Evolutionary conservation across 2,329 filamentous ascomycete species (phyloP), one percentile per base, ranked within the genome.

Genomic region (Apiospora koreana): DNA sequence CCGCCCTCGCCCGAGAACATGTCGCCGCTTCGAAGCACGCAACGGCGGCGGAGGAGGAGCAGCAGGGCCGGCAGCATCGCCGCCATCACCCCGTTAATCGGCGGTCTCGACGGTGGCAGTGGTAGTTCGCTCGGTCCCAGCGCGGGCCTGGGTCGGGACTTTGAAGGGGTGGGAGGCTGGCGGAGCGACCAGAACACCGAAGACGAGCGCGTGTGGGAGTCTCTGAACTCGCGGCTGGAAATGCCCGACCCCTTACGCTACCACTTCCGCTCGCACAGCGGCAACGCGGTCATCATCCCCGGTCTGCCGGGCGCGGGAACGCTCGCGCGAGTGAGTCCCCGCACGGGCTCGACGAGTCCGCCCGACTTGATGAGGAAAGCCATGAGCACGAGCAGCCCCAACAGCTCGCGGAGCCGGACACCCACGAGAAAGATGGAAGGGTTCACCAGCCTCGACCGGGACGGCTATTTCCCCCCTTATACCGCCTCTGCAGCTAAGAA

Each of bases 91-190:
- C 69, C 72, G 21, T 76, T 76, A 1, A 78, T 77, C 1, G 68
- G 69, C 41, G 38, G 58, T n/a, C 21, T 64, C 25, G 31, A 64
- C 42, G 70, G 70, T 14, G 69, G 72, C 45, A 71, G 72, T 42
- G 73, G 77, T 38, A 77, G 84, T 58, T 80, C 83, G 7, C 75
- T 88, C 21, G 79, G 83, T 18, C 83, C 85, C 9, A 86, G 83
- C 71, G 78, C 86, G 43, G 87, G 87, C 0, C 79, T 86, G 3
- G 84, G 86, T 68, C 81, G 88, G 41, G 88, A 90, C 75, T 90
- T 86, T 73, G 88, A 90, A 73, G 88, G 88, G 9, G 78, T 90
- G 1, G 88, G 88, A 23, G 88, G 88, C 2, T 90, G 88, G 87
- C 81, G 87, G 65, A 65, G 73, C 16, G 72, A 75, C 65, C 70